Base-by-base conservation (phyloP, 1,284 basidiomycete species). In the Ceratobasidium sp. region DNA sequence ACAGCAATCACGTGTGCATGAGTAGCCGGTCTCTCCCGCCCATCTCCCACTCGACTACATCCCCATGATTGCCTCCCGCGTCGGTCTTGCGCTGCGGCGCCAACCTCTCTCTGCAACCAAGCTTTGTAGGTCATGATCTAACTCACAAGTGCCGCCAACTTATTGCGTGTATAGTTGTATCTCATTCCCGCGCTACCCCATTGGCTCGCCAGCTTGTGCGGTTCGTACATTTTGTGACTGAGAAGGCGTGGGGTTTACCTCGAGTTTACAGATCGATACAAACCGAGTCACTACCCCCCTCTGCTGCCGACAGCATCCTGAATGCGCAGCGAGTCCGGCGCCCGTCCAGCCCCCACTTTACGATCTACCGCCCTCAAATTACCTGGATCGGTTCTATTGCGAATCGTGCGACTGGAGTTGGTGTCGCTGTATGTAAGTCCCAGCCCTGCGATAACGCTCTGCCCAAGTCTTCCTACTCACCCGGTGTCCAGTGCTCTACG, bases 291-390 rank as follows among this genome's bases (percentile, higher is more conserved):
- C 79, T 92, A 6, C 87, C 91, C 7, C 87, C 91, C 1, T 86
- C 90, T 0, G 88, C 90, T 1, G 87, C 90, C 65, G 85, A 87
- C 60, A 88, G 88, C 5, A 91, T 97, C 80, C 88, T 99, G 80
- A 97, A 99, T 88, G 85, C 90, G 80, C 96, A 98, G 85, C 92
- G 97, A 80, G 86, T 94, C 69, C 87, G 88, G 68, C 93, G 97
- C 41, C 97, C 98, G 23, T 93, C 89, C 78, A 94, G 93, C 82
- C 97, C 98, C 30, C 96, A 98, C 85, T 93, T 97, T 82, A 95
- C 95, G 67, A 98, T 99, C 86, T 99, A 99, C 87, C 94, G 98
- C 85, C 96, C 96, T 27, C 97, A 98, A 85, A 85, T 96, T 64
- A 99, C 97, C 59, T 98, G 95, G 95, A 52, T 93, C 77, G 89